Evolutionary conservation across 108 stramenopile genomes (phyloP), one percentile per base, ranked within the genome.

Genomic region (Mayamaea pseudoterrestris): DNA sequence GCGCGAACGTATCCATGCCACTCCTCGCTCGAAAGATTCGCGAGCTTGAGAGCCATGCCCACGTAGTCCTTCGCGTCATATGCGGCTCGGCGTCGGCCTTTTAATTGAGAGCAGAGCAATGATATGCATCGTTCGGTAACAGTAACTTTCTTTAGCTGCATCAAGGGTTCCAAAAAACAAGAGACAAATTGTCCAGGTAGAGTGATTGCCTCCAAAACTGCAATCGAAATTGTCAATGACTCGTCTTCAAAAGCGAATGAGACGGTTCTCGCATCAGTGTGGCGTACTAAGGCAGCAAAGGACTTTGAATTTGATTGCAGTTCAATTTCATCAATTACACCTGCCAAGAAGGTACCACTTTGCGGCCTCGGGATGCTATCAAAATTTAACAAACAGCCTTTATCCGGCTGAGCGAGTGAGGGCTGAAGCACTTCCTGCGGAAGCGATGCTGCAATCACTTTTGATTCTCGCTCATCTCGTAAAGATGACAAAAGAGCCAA

Each of bases 61-160:
- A 73, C 31, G 47, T 73, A 84, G 5, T 80, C 83, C 29, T 73
- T 57, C 16, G 78, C 82, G 50, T 80, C 82, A 49, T 78, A 74
- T 3, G 69, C 69, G 22, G 68, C 70, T 13, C 71, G 55, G 1
- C 76, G 70, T 11, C 78, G 67, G 24, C 68, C 72, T 46, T 60
- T 52, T 69, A 84, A 57, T 50, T 84, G 83, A 20, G 78, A 75
- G 9, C 65, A 31, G 7, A 84, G 61, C 18, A 84, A 51, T 39
- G 39, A 48, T 3, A 74, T 60, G 23, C 66, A 71, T 5, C 70
- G 65, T 27, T 30, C 37, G 36, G 65, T 73, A 11, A 65, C 34
- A 14, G 53, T 32, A 13, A 47, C 30, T 21, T 57, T 58, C 17
- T 55, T 58, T 22, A 59, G 45, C 0, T 50, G 40, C 20, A 84